phyloP scores from a whole-genome alignment of 192 early-diverging fungal species.

The Coemansia sp. region DNA sequence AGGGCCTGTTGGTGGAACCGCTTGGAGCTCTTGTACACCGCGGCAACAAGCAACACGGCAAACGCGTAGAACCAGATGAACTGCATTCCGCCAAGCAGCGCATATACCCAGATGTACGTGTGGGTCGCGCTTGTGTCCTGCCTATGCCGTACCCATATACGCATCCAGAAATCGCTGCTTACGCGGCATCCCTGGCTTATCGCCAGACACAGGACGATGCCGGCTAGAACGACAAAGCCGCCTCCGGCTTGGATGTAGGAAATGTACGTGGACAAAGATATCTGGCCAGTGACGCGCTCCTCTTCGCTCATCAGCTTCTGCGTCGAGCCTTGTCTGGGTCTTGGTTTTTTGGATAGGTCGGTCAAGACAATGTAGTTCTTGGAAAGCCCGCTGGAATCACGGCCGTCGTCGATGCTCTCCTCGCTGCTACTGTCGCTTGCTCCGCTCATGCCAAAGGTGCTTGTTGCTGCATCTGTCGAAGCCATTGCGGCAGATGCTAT shows the following conservation, averaged over 20 bases:
- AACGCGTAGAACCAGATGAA: conserved; percentile 44
- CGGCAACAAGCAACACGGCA: conserved; percentile 19
- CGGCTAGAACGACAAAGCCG: conserved; percentile 16
- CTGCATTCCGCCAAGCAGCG: conserved; percentile 62
- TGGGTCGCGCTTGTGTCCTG: conserved; percentile 11
- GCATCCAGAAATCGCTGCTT: conserved; percentile 62
- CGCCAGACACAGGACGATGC: conserved; percentile 24
- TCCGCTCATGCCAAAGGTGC: not conserved
- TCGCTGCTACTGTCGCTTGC: not conserved
- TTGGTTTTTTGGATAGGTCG: conserved; percentile 6
- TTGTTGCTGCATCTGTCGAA: not conserved
- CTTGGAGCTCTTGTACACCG: conserved; percentile 50
- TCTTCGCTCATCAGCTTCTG: conserved; percentile 74
- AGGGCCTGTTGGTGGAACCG: conserved; percentile 73
- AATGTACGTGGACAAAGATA: conserved; percentile 59
- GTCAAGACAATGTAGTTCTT: not conserved
- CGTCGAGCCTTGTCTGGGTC: not conserved
- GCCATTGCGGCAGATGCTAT: conserved; percentile 1
- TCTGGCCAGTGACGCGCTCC: conserved; percentile 70
- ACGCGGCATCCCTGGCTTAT: conserved; percentile 40
- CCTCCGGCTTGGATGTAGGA: conserved; percentile 54
- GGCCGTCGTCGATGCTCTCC: not conserved
- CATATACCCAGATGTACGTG: conserved; percentile 68
- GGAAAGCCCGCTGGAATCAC: not conserved
- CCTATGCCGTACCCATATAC: conserved; percentile 56